Evolutionary conservation across 1,284 basidiomycete genomes (phyloP), one percentile per base, ranked within the genome.

Genomic region (Taiwanofungus camphoratus): DNA sequence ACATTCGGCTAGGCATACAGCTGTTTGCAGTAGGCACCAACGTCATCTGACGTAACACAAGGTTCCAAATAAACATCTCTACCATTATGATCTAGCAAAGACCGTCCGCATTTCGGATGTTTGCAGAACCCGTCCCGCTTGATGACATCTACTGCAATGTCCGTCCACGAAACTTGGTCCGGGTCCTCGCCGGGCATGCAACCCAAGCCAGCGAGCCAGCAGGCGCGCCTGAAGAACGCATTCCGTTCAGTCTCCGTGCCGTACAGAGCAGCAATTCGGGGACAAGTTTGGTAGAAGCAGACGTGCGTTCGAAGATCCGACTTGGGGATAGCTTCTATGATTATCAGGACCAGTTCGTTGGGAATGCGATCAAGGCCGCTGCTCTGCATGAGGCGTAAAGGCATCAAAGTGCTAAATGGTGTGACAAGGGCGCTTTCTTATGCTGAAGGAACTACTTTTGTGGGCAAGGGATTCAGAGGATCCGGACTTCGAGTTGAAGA

Each of bases 231-330:
- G 53, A 53, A 57, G 27, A 57, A 55, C 4, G 31, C 41, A n/a
- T 49, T 51, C 20, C 49, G 38, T 31, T 53, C 18, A 15, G 46
- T 42, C 8, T 46, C 33, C 11, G 41, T 39, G 24, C 43, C 52
- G 12, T 53, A 50, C 8, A 29, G 8, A 9, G 26, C 26, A 29
- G 26, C 26, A 1, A 29, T 29, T 1, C 26, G 26, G 26, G 26
- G 26, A n/a, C n/a, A n/a, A n/a, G 26, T 29, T 41, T 53, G 29
- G 41, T 55, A 53, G 48, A 46, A 57, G 39, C 56, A 57, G 34
- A 53, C 52, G 33, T 57, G 56, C 0, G 48, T 55, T 23, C 56
- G 51, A 5, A 57, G 34, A 39, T 54, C 56, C 5, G 36, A 41
- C 1, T 41, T 15, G 0, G 44, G 45, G 15, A 53, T 48, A 18